Percentiles rank a stretch among this genome's conserved stretches.
These are phyloP conservation scores for Nakaseomyces uthaithaninus DNA, from an alignment of 1,139 yeast species.

Conservation along the genomic window DNA sequence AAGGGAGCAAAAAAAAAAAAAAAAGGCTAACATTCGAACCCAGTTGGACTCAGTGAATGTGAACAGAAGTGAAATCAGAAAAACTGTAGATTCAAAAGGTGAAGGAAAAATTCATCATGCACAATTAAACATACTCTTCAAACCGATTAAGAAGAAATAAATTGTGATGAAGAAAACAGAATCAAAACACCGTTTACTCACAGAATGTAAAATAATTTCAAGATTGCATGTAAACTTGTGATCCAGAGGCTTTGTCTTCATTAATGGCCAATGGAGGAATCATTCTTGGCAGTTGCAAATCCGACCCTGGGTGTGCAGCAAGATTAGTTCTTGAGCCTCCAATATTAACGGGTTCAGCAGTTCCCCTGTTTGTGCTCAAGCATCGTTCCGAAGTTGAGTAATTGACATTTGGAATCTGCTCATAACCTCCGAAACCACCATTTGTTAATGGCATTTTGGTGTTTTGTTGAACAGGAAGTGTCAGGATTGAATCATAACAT, in stretches of 20 bases:
- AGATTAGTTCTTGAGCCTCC: not conserved
- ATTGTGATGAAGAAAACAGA: too few relatives aligned
- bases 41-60: too few relatives aligned
- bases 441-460: not conserved
- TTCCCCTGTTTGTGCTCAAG: not conserved
- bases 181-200: too few relatives aligned
- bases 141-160: not conserved
- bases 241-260: not conserved
- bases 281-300: conserved; percentile 1
- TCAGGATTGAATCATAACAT: conserved; percentile 3
- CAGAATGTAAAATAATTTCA: not conserved
- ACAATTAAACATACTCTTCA: too few relatives aligned
- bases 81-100: too few relatives aligned
- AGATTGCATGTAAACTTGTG: conserved; percentile 2
- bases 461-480: not conserved
- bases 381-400: not conserved
- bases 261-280: not conserved
- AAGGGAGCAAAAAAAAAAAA: too few relatives aligned
- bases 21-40: too few relatives aligned
- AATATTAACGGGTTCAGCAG: conserved; percentile 1
- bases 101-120: too few relatives aligned
- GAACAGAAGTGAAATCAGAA: too few relatives aligned
- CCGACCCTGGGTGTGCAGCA: not conserved
- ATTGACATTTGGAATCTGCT: not conserved
- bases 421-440: not conserved